Percentiles rank a stretch among this genome's conserved stretches.
Conservation (phyloP, 306 rosid genomes). For the Quercus aquifolioides region DNA sequence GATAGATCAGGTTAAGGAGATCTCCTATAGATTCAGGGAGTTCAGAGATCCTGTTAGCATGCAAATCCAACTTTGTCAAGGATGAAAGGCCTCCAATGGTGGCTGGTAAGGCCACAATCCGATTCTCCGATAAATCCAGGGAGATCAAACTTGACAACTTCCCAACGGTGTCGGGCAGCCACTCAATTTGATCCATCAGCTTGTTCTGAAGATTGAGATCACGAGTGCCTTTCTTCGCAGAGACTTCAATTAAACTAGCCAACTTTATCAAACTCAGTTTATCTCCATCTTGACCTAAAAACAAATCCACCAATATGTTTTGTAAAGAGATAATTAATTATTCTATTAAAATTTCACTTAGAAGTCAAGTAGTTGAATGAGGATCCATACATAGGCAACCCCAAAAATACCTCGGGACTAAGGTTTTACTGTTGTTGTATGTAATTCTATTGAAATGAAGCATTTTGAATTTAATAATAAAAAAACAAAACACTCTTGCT, state of each 20-base stretch:
- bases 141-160: conserved; percentile 67
- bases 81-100: conserved; percentile 75
- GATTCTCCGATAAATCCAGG: conserved; percentile 82
- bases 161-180: conserved; percentile 87
- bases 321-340: conserved; percentile 14
- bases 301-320: conserved; percentile 6
- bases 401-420: too few relatives aligned
- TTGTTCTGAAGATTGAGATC: conserved; percentile 61
- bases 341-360: too few relatives aligned
- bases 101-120: conserved; percentile 61
- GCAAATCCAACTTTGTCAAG: conserved; percentile 68
- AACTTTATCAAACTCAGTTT: conserved; percentile 75
- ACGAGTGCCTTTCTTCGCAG: conserved; percentile 65
- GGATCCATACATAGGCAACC: too few relatives aligned
- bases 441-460: too few relatives aligned
- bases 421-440: too few relatives aligned
- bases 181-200: conserved; percentile 75
- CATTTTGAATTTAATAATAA: too few relatives aligned
- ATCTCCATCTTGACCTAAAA: conserved; percentile 73
- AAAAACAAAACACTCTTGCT: not conserved
- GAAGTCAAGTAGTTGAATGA: too few relatives aligned
- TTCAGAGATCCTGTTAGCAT: conserved; percentile 58
- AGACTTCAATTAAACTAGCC: conserved; percentile 74
- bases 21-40: conserved; percentile 67
- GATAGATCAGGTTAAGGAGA: conserved; percentile 52